phyloP scores from a whole-genome alignment of 208 protist species.

The Entamoeba dispar region DNA sequence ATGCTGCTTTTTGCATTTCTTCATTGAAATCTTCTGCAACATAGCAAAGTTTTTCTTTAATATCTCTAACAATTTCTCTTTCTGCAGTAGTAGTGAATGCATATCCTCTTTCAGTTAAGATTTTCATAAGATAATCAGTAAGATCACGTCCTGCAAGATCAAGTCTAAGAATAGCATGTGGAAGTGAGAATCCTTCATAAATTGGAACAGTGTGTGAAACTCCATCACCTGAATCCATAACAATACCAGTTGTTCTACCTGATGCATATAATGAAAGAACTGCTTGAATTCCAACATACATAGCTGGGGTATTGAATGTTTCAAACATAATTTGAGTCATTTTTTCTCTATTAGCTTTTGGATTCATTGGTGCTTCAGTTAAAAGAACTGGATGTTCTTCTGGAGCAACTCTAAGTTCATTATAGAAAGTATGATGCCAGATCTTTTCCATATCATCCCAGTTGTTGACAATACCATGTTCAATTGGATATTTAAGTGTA shows the following conservation, averaged over 20 bases:
- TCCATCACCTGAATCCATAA: constrained; percentile 67
- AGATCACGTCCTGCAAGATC: constrained; percentile 51
- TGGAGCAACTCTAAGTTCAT: too few relatives aligned
- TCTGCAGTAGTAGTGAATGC: constrained; percentile 45
- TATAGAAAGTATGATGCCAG: constrained; percentile 84
- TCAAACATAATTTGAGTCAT: too few relatives aligned
- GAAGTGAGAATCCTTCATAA: constrained; percentile 58
- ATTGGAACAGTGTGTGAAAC: constrained; percentile 68
- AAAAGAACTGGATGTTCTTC: too few relatives aligned
- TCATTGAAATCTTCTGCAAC: constrained; percentile 67
- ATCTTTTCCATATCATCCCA: constrained; percentile 30
- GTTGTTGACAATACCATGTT: constrained; percentile 21
- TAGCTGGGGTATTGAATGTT: constrained; percentile 35
- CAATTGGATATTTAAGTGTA: constrained; percentile 22
- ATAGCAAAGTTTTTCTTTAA: constrained; percentile 53
- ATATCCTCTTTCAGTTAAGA: constrained; percentile 33
- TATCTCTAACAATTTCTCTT: constrained; percentile 49
- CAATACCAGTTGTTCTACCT: constrained; percentile 50
- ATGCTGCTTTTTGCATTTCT: constrained; percentile 56
- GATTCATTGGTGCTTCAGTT: too few relatives aligned
- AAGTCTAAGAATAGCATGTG: constrained; percentile 43
- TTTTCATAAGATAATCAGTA: constrained; percentile 44
- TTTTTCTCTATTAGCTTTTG: too few relatives aligned
- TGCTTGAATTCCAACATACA: constrained; percentile 31
- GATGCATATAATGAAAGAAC: constrained; percentile 23